Conservation (phyloP, 495 filamentous ascomycete species). For the Recurvomyces mirabilis region DNA sequence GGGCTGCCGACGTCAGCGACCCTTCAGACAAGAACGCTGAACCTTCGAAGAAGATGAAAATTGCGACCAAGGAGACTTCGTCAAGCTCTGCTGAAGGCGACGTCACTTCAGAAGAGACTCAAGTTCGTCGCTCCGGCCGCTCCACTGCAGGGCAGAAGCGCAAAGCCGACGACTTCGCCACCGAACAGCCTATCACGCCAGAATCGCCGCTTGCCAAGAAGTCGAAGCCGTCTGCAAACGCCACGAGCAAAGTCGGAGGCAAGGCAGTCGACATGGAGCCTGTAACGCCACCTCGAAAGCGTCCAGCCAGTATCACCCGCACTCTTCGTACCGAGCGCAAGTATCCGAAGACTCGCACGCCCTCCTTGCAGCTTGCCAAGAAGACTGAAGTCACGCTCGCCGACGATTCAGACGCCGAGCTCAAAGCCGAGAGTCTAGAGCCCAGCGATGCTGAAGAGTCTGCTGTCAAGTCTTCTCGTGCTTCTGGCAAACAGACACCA, state of each 20-base stretch:
- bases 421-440: not conserved
- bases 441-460: not conserved
- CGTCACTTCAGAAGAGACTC: not conserved
- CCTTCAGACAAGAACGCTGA: not conserved
- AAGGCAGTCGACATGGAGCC: not conserved
- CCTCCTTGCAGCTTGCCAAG: slow-evolving; percentile 1
- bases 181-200: not conserved
- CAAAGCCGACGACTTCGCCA: not conserved
- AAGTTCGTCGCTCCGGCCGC: too few species aligned
- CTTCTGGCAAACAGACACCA: too few species aligned
- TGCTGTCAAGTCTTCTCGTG: not conserved
- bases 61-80: not conserved
- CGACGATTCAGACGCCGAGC: not conserved
- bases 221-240: not conserved
- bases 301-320: not conserved
- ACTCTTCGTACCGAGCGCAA: not conserved
- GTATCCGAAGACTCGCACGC: not conserved
- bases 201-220: slow-evolving; percentile 5
- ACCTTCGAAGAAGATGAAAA: not conserved
- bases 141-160: not conserved
- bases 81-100: too few species aligned
- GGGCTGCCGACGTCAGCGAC: not conserved
- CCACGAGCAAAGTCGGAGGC: not conserved
- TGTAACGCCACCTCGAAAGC: not conserved
- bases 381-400: not conserved